Evolutionary conservation across 331 rosid genomes (phyloP).

Genomic region (Rosa hybrid): DNA sequence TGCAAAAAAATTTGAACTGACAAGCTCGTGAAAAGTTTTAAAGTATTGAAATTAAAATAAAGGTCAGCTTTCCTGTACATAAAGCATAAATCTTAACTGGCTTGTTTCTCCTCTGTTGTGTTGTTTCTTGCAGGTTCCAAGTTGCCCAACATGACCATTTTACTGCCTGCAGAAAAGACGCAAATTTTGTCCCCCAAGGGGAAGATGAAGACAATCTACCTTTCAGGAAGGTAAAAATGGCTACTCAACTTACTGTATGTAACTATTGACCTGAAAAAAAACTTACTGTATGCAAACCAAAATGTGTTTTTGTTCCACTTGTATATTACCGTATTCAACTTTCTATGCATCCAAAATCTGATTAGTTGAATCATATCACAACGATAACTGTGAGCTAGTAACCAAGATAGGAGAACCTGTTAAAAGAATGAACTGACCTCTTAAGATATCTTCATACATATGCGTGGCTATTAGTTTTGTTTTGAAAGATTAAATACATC

Average conservation of each 20-base stretch:
- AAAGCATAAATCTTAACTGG: not conserved
- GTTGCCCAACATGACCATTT: conserved; percentile 61
- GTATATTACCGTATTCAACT: not conserved
- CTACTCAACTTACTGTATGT: not conserved
- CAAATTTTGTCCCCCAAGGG: conserved; percentile 47
- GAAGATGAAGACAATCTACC: conserved; percentile 52
- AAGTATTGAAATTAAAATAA: not conserved
- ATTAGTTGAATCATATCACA: conserved; percentile 3
- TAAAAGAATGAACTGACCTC: not conserved
- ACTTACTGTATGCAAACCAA: conserved; percentile 6
- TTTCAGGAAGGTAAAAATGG: conserved; percentile 83
- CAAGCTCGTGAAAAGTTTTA: conserved; percentile 1
- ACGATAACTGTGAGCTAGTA: conserved; percentile 5
- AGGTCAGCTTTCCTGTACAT: not conserved
- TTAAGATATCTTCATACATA: not conserved
- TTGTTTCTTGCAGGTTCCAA: conserved; percentile 55
- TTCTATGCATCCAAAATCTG: conserved; percentile 17
- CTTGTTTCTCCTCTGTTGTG: not conserved
- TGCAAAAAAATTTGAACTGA: not conserved
- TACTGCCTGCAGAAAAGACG: conserved; percentile 58
- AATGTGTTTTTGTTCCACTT: not conserved
- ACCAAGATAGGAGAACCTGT: not conserved
- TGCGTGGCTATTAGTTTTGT: not conserved
- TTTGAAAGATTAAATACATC: not conserved
- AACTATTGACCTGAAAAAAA: not conserved